Evolutionary conservation across 305 asterid genomes (phyloP).

Genomic region (Fraxinus sp.): DNA sequence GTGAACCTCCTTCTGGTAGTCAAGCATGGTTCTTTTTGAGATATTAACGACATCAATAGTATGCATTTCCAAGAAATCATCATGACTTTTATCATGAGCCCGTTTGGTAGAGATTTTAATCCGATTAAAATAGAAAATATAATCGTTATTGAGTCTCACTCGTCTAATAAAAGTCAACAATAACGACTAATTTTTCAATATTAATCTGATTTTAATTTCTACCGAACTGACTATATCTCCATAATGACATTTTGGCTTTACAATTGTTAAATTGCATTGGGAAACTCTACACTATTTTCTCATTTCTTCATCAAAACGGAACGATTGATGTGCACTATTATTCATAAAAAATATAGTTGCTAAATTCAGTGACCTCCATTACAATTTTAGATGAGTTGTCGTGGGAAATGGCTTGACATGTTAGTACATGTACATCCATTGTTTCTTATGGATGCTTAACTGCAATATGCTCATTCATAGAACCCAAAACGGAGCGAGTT

Average conservation of each 20-base stretch:
- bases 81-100: background rate
- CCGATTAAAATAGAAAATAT: no score
- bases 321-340: background rate
- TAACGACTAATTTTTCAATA: no score
- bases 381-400: background rate
- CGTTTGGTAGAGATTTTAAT: no score
- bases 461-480: background rate
- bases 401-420: background rate
- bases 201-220: no score
- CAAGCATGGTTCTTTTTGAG: background rate
- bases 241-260: background rate
- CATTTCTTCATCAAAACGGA: background rate
- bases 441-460: background rate
- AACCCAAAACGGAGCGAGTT: background rate
- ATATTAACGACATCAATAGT: background rate
- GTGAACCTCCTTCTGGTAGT: no score
- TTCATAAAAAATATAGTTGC: background rate
- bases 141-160: no score
- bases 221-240: no score
- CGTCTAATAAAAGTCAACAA: no score
- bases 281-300: no score
- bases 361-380: background rate
- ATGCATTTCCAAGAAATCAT: background rate
- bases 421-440: background rate
- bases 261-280: background rate